Conservation (phyloP, 192 early-diverging fungal genomes). For the Umbelopsis isabellina region DNA sequence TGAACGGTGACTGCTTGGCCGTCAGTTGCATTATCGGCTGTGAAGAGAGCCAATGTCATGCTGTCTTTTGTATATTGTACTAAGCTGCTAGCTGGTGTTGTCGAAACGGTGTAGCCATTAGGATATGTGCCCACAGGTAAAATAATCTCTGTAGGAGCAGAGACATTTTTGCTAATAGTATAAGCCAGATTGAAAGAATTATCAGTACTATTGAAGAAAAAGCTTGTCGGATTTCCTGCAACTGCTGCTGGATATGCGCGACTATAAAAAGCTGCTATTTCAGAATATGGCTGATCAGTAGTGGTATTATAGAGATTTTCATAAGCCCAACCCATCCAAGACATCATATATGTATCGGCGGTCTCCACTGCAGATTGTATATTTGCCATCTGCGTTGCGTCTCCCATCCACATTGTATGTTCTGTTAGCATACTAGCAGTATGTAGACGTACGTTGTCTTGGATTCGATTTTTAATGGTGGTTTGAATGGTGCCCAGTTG, state of each 20-base stretch:
- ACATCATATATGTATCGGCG: constrained; percentile 50
- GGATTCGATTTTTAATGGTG: constrained; percentile 43
- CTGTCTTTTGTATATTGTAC: constrained; percentile 3
- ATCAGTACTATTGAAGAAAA: constrained; percentile 40
- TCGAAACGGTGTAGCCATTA: constrained; percentile 45
- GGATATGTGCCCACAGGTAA: constrained; percentile 37
- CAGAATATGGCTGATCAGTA: constrained; percentile 25
- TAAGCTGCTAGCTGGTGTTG: constrained; percentile 28
- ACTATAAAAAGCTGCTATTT: constrained; percentile 35
- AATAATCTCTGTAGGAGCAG: constrained; percentile 43
- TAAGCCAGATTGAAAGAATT: constrained; percentile 44
- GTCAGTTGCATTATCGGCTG: background rate
- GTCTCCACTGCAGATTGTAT: constrained; percentile 44
- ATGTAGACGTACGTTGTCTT: constrained; percentile 48
- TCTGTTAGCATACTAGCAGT: constrained; percentile 57
- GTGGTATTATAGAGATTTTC: constrained; percentile 45
- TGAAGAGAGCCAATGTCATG: constrained; percentile 18
- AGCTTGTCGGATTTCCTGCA: constrained; percentile 39
- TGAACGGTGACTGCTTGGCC: constrained; percentile 7
- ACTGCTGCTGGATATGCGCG: constrained; percentile 47
- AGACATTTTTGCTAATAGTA: constrained; percentile 30
- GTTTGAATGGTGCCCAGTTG: constrained; percentile 42
- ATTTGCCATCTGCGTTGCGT: constrained; percentile 29
- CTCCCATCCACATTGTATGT: constrained; percentile 52
- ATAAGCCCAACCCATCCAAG: constrained; percentile 63